phyloP scores from a whole-genome alignment of 345 rosid species.

The Lepidium aucheri region DNA sequence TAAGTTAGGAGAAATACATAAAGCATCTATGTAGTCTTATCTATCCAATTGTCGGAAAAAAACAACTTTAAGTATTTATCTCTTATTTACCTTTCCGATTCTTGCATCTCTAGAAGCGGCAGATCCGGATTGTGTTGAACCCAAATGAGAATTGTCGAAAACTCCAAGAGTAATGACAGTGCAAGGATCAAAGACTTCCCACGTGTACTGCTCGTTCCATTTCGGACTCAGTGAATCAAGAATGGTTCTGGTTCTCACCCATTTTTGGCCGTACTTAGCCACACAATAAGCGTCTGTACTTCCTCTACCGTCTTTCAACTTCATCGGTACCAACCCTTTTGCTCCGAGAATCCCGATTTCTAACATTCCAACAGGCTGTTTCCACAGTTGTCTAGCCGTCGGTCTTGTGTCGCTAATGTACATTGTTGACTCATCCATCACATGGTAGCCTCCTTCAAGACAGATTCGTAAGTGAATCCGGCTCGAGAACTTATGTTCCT shows the following conservation, averaged over 20 bases:
- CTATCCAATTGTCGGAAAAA: no score
- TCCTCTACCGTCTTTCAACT: slow-evolving; percentile 64
- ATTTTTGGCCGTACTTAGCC: slow-evolving; percentile 79
- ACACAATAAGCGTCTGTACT: slow-evolving; percentile 67
- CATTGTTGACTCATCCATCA: slow-evolving; percentile 83
- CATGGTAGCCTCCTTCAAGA: slow-evolving; percentile 95
- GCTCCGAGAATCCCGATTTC: slow-evolving; percentile 77
- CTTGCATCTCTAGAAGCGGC: slow-evolving; percentile 43
- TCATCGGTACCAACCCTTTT: slow-evolving; percentile 67
- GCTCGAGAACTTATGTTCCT: slow-evolving; percentile 69
- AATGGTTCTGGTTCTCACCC: slow-evolving; percentile 79
- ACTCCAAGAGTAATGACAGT: slow-evolving; percentile 74
- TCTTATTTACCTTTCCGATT: slow-evolving; percentile 48
- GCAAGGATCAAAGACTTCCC: slow-evolving; percentile 94
- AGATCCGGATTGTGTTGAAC: slow-evolving; percentile 29
- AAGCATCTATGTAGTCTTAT: neutral
- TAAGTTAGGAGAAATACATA: neutral
- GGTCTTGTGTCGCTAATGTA: slow-evolving; percentile 83
- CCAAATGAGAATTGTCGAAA: slow-evolving; percentile 63
- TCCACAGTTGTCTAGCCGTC: slow-evolving; percentile 84
- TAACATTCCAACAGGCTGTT: slow-evolving; percentile 61
- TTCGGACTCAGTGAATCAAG: slow-evolving; percentile 47
- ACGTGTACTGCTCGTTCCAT: slow-evolving; percentile 83
- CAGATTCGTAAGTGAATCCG: slow-evolving; percentile 71
- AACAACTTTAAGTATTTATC: no score